Evolutionary conservation across 768 basidiomycete species (phyloP).

Genomic region (Leucogyrophana mollusca): DNA sequence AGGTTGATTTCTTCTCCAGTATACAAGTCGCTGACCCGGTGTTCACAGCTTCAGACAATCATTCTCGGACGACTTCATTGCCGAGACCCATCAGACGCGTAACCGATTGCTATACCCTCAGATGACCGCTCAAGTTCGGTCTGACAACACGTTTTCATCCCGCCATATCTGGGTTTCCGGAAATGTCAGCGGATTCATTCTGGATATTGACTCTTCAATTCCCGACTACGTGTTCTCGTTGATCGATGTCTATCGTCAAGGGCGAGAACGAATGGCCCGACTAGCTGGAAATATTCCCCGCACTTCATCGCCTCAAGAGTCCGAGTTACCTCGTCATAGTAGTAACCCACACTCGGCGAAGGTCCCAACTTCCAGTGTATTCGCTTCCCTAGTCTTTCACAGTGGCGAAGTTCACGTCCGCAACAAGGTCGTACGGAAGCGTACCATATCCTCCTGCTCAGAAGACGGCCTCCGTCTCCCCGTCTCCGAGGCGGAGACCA

Average conservation of each 20-base stretch:
- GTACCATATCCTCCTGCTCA: constrained; percentile 33
- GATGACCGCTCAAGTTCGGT: constrained; percentile 73
- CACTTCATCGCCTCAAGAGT: constrained; percentile 7
- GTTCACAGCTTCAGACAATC: constrained; percentile 76
- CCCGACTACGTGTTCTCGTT: constrained; percentile 79
- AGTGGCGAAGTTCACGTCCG: constrained; percentile 84
- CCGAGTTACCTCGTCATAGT: constrained; percentile 1
- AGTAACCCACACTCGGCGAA: constrained; percentile 8
- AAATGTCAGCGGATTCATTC: constrained; percentile 78
- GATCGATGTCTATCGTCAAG: constrained; percentile 80
- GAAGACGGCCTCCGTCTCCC: constrained; percentile 13
- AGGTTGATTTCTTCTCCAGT: constrained; percentile 20
- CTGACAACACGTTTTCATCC: constrained; percentile 45
- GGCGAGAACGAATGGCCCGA: constrained; percentile 73
- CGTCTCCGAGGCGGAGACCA: constrained; percentile 53
- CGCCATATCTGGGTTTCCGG: constrained; percentile 63
- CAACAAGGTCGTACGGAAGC: constrained; percentile 44
- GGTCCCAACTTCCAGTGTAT: constrained; percentile 57
- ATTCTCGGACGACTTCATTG: constrained; percentile 64
- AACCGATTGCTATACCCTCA: constrained; percentile 79
- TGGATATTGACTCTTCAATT: constrained; percentile 82
- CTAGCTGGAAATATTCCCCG: constrained; percentile 58
- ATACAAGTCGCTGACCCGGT: constrained; percentile 3
- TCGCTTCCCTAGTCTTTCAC: constrained; percentile 69
- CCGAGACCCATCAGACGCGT: constrained; percentile 61